A percentile compares a stretch with the other conserved stretches of the same genome.
These are phyloP conservation scores for Cantharellus anzutake DNA, from an alignment of 768 basidiomycete species.

Conservation along the genomic window DNA sequence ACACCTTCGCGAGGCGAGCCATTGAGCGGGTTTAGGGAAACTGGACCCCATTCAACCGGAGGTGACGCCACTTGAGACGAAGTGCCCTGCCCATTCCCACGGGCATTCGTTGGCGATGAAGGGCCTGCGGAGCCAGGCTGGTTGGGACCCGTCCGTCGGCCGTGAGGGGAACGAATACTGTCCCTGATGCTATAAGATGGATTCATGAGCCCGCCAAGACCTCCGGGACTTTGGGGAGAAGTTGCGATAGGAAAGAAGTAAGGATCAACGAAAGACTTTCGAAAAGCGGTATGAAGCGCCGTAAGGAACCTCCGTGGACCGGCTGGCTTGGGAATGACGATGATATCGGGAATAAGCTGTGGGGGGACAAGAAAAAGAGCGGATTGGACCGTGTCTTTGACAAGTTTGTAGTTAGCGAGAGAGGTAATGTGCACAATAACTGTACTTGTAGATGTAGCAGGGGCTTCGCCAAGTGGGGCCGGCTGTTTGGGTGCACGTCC, in stretches of 20 bases:
- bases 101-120: constrained; percentile 17
- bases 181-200: too few relatives aligned
- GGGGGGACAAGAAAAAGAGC: constrained; percentile 26
- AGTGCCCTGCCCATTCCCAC: background rate
- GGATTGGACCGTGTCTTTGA: constrained; percentile 70
- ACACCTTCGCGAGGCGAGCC: background rate
- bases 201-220: constrained; percentile 19
- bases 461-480: constrained; percentile 8
- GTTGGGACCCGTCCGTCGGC: constrained; percentile 11
- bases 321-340: constrained; percentile 94
- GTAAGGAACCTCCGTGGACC: constrained; percentile 88
- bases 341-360: constrained; percentile 58
- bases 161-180: constrained; percentile 21
- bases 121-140: constrained; percentile 15
- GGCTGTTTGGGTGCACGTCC: background rate
- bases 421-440: constrained; percentile 86
- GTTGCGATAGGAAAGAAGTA: constrained; percentile 92
- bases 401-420: constrained; percentile 68
- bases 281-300: constrained; percentile 77
- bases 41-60: too few relatives aligned
- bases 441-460: constrained; percentile 17
- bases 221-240: constrained; percentile 62
- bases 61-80: background rate
- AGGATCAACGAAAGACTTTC: constrained; percentile 73
- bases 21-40: too few relatives aligned